Base-by-base conservation (phyloP, 805 yeast species). In the Starmerella asiatica region DNA sequence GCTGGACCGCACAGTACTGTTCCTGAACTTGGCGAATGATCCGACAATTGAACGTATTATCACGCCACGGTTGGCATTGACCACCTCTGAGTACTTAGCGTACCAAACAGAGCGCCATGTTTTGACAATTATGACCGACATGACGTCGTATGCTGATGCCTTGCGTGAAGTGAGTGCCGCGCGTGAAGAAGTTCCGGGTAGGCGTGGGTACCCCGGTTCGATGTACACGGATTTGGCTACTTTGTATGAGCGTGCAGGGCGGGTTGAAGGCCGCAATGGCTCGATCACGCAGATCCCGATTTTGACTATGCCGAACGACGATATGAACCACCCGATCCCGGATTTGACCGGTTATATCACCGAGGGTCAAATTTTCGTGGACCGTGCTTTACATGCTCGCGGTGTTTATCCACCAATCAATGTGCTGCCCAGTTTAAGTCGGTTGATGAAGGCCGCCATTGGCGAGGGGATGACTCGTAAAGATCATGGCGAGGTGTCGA, bases 161-260 rank as follows among this genome's bases (percentile, higher is more conserved):
- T 70, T 91, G 60, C 86, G 99, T 78, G 99, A 91, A 70, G 98
- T 91, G 37, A 85, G 96, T 48, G 98, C 99, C 46, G 99, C 99
- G 36, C 85, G 99, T 73, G 99, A 91, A 68, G 98, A 93, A 69
- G 98, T 91, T 34, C 98, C 98, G 60, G 99, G 99, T 73, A 85
- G 99, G 75, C 85, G 99, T 78, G 99, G 99, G 72, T 91, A 91
- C 66, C 99, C 99, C 50, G 99, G 99, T 81, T 91, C 91, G 65
- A 91, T 91, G 99, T 91, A 91, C 69, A 91, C 99, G 35, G 99
- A 91, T 79, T 83, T 91, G 71, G 83, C 97, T 37, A 91, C 97
- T 38, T 85, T 91, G 58, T 91, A 91, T 64, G 99, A 91, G 70
- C 83, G 99, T 71, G 99, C 99, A 34, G 99, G 99, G 63, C 82